These are phyloP conservation scores for Fraxinus floribunda DNA, from an alignment of 305 asterid genomes.

Conservation along the genomic window DNA sequence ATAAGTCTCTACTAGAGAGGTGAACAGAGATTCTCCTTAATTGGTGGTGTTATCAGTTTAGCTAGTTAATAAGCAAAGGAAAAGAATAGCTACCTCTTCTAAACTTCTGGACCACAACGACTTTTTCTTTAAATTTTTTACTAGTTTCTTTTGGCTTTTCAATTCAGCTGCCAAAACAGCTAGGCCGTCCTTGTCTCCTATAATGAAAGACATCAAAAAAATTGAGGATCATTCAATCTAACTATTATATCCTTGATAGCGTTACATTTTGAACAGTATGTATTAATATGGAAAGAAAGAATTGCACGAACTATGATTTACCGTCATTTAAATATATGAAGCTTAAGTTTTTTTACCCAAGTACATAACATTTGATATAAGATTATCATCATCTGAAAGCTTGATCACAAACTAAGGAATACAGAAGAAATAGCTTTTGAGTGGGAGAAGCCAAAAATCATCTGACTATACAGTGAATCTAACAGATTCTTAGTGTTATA, in stretches of 20 bases:
- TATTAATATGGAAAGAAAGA: neutral
- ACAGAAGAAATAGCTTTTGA: constrained; percentile 6
- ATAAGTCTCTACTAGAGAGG: neutral
- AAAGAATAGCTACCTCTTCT: constrained; percentile 61
- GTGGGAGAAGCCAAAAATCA: constrained; percentile 3
- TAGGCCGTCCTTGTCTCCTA: constrained; percentile 53
- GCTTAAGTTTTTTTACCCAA: neutral
- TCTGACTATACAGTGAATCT: neutral
- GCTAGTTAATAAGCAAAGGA: constrained; percentile 15
- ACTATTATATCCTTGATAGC: neutral
- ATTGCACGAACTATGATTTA: neutral
- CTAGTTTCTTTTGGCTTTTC: constrained; percentile 63
- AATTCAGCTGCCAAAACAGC: constrained; percentile 43
- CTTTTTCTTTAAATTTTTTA: constrained; percentile 63
- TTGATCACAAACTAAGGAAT: neutral
- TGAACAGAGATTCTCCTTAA: neutral
- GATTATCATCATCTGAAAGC: neutral
- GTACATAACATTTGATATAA: neutral
- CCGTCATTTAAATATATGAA: neutral
- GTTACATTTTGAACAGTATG: neutral
- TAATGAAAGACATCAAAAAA: constrained; percentile 22
- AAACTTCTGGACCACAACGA: constrained; percentile 76
- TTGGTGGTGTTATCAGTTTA: neutral
- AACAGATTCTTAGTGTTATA: neutral
- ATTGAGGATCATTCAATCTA: constrained; percentile 13